Evolutionary conservation across 805 yeast species (phyloP).

Genomic region (Ogataea wickerhamii): DNA sequence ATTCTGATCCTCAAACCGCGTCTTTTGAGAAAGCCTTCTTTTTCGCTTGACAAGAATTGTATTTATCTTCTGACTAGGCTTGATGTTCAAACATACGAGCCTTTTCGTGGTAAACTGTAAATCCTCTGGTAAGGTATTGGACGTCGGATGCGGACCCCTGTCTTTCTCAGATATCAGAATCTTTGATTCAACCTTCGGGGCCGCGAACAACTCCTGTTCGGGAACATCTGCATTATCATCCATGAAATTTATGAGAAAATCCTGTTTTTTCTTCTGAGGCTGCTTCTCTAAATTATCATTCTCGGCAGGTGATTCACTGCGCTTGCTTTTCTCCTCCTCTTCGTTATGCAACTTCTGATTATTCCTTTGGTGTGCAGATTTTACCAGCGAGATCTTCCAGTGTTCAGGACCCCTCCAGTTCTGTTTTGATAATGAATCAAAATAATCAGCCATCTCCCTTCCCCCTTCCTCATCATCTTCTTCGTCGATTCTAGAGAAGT

Average conservation of each 20-base stretch:
- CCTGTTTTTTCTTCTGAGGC: slow-evolving; percentile 10
- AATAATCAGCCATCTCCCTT: slow-evolving; percentile 59
- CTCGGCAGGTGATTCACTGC: background rate
- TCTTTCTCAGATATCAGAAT: slow-evolving; percentile 25
- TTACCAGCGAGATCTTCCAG: slow-evolving; percentile 69
- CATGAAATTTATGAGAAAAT: slow-evolving; percentile 27
- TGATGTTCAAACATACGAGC: slow-evolving; percentile 44
- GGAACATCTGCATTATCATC: slow-evolving; percentile 21
- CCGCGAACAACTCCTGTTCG: slow-evolving; percentile 27
- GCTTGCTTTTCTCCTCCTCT: background rate
- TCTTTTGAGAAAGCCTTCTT: slow-evolving; percentile 15
- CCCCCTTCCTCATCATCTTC: slow-evolving; percentile 36
- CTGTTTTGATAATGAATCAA: slow-evolving; percentile 64
- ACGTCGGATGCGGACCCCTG: slow-evolving; percentile 21
- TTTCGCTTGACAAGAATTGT: slow-evolving; percentile 26
- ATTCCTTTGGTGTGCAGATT: slow-evolving; percentile 10
- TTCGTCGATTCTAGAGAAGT: slow-evolving; percentile 20
- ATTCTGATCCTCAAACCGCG: slow-evolving; percentile 28
- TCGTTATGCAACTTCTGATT: slow-evolving; percentile 1
- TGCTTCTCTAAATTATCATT: slow-evolving; percentile 3
- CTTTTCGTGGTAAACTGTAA: slow-evolving; percentile 46
- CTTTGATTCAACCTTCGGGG: slow-evolving; percentile 21
- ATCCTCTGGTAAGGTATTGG: slow-evolving; percentile 45
- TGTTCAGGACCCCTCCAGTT: slow-evolving; percentile 93
- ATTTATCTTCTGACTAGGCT: slow-evolving; percentile 36